A percentile compares a stretch with the other conserved stretches of the same genome.
Conservation (phyloP, 2,329 filamentous ascomycete genomes). For the Orbilia oligospora region DNA sequence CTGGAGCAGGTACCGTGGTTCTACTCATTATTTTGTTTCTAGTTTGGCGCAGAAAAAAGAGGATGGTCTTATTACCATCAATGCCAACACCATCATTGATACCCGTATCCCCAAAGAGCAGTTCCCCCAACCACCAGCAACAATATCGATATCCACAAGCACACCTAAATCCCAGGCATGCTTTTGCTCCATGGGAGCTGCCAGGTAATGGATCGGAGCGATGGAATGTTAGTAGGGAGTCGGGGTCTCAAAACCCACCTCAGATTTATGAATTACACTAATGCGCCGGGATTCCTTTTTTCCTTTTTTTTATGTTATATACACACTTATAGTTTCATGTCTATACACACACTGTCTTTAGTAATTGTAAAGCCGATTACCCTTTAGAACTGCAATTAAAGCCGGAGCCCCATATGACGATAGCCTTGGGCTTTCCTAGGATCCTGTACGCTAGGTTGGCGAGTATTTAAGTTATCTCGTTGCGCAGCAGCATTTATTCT, state of each 20-base stretch:
- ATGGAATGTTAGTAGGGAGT: not conserved
- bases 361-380: not conserved
- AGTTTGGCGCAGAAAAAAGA: constrained; percentile 1
- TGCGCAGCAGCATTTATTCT: too few relatives aligned
- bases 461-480: too few relatives aligned
- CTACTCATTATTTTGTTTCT: not conserved
- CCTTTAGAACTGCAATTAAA: too few relatives aligned
- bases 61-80: too few relatives aligned
- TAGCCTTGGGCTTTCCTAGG: too few relatives aligned
- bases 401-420: too few relatives aligned
- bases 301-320: too few relatives aligned
- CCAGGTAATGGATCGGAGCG: not conserved
- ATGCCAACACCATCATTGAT: too few relatives aligned
- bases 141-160: too few relatives aligned
- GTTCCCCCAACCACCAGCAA: too few relatives aligned
- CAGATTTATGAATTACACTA: not conserved
- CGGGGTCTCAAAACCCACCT: not conserved
- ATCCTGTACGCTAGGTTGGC: too few relatives aligned
- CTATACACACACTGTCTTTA: not conserved
- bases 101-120: too few relatives aligned
- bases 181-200: not conserved
- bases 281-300: not conserved
- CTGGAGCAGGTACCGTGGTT: not conserved
- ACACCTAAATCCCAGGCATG: not conserved
- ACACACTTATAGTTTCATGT: not conserved